phyloP scores from a whole-genome alignment of 805 yeast genomes.

The Lipomyces kockii region DNA sequence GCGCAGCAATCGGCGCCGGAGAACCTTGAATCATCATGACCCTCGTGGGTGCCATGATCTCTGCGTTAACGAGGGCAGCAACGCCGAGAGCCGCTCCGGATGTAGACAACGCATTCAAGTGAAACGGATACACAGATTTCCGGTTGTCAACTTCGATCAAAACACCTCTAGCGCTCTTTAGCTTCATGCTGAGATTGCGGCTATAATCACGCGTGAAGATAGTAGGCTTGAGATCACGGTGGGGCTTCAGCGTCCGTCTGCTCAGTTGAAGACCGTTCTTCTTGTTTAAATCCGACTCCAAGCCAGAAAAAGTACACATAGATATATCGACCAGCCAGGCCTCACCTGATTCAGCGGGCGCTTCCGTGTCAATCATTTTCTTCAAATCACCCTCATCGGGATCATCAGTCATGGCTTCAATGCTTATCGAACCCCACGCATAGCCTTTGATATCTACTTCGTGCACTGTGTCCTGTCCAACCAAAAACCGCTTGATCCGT shows the following conservation, averaged over 20 bases:
- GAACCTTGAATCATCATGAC: constrained; percentile 28
- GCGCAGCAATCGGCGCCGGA: constrained; percentile 62
- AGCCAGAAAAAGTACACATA: constrained; percentile 67
- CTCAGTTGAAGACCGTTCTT: constrained; percentile 40
- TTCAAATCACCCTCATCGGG: constrained; percentile 34
- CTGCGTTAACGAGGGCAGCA: constrained; percentile 22
- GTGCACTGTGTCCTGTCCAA: constrained; percentile 92
- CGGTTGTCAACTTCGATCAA: constrained; percentile 71
- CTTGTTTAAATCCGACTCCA: constrained; percentile 51
- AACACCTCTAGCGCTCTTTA: constrained; percentile 73
- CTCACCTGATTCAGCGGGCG: constrained; percentile 76
- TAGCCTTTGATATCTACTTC: constrained; percentile 94
- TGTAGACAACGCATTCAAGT: constrained; percentile 42
- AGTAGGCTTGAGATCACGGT: constrained; percentile 56
- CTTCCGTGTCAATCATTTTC: constrained; percentile 53
- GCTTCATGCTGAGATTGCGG: constrained; percentile 53
- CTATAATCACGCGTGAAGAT: constrained; percentile 83
- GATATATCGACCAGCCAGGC: constrained; percentile 82
- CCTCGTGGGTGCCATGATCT: constrained; percentile 19
- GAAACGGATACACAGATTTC: constrained; percentile 89
- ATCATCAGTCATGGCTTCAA: constrained; percentile 37
- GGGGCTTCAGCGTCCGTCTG: constrained; percentile 44
- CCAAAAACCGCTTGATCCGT: constrained; percentile 87
- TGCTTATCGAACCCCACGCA: constrained; percentile 43
- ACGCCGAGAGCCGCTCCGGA: constrained; percentile 33